Base-by-base conservation (phyloP, 768 basidiomycete species). In the Leccinum pellstonianum region DNA sequence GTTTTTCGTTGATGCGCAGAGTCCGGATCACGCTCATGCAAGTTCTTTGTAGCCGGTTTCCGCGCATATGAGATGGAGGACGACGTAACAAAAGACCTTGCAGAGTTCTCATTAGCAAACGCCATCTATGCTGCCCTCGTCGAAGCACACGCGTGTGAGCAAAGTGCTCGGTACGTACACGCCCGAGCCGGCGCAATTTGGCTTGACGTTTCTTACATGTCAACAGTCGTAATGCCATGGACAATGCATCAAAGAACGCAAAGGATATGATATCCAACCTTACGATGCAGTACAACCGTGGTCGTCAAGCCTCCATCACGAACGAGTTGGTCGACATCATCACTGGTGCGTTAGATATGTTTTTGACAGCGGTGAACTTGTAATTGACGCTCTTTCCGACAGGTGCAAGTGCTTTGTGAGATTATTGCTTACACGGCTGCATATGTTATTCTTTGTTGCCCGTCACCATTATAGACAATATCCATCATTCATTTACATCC, bases 211-310 rank as follows among this genome's bases (percentile, higher is more conserved):
- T 62, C 41, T 62, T 52, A 1, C 12, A 9, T 31, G 14, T 31
- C 46, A 21, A 57, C 58, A 68, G 96, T 76, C 90, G 96, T 67
- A 98, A 96, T 67, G 97, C 97, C 70, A 99, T 99, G 97, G 97
- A 98, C 85, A 98, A 94, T 72, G 96, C 96, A 52, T 94, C 95
- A 65, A 99, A 99, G 87, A 98, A 99, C 76, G 97, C 97, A 59
- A 79, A 78, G 35, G 95, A 95, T 77, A 97, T 98, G 95, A 96
- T 98, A 70, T 76, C 76, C 61, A 75, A 80, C 49, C 82, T 98
- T 53, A 90, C 90, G 75, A 90, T 97, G 89, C 84, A 96, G 76
- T 98, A 95, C 85, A 98, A 98, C 75, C 91, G 95, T 84, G 95
- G 95, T 82, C 92, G 95, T 73, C 95, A 98, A 81, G 95, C 95